A percentile compares a stretch with the other conserved stretches of the same genome.
Conservation (phyloP, 1,139 yeast species). For the Diutina neorugosa region DNA sequence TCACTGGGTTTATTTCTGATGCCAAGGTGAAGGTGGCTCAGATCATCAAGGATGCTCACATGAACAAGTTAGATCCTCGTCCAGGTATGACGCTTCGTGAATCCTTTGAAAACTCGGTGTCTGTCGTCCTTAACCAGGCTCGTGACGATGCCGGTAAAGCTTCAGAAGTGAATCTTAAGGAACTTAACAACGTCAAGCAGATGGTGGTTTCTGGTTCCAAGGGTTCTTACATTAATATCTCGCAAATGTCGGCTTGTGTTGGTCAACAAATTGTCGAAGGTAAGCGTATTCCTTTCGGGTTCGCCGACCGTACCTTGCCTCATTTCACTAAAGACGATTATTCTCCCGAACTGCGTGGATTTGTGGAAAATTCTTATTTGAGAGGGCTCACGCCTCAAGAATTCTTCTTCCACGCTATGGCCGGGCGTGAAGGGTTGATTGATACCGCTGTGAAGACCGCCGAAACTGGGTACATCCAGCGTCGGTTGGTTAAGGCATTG, state of each 20-base stretch:
- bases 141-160: slow-evolving; percentile 99
- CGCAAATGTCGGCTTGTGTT: slow-evolving; percentile 99
- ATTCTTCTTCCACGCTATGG: slow-evolving; percentile 99
- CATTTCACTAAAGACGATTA: slow-evolving; percentile 98
- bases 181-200: slow-evolving; percentile 90
- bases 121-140: slow-evolving; percentile 91
- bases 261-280: slow-evolving; percentile 99
- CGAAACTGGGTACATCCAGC: slow-evolving; percentile 97
- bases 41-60: slow-evolving; percentile 85
- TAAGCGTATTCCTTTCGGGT: slow-evolving; percentile 97
- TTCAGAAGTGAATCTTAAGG: slow-evolving; percentile 92
- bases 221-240: slow-evolving; percentile 96
- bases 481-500: slow-evolving; percentile 95
- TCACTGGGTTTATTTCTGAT: slow-evolving; percentile 83
- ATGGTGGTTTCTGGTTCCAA: slow-evolving; percentile 99
- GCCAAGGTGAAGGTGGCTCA: slow-evolving; percentile 92
- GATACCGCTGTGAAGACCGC: slow-evolving; percentile 99
- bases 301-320: slow-evolving; percentile 90
- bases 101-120: slow-evolving; percentile 94
- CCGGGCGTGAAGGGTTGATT: slow-evolving; percentile 99
- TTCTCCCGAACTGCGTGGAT: slow-evolving; percentile 96
- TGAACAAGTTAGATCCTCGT: slow-evolving; percentile 77
- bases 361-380: slow-evolving; percentile 91
- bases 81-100: slow-evolving; percentile 99
- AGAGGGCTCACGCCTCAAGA: slow-evolving; percentile 98